Evolutionary conservation across 495 filamentous ascomycete species (phyloP).

Genomic region (Neurospora sp.): DNA sequence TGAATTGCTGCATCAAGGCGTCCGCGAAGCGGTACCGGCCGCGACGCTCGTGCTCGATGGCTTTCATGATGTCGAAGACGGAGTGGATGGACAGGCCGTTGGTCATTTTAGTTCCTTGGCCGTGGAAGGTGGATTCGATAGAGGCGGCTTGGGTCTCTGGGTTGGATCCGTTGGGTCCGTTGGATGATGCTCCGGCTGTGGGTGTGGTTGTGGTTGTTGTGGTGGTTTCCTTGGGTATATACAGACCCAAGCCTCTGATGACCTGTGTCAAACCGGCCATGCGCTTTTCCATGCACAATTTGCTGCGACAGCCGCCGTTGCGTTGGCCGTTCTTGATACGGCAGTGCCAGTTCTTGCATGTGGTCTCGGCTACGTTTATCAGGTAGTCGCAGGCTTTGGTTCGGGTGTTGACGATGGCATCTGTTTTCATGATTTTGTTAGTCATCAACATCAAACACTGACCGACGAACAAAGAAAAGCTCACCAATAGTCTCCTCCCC

Average conservation of each 20-base stretch:
- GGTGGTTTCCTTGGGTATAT: neutral
- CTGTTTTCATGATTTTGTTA: neutral
- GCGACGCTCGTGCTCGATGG: neutral
- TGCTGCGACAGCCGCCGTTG: neutral
- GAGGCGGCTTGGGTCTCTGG: neutral
- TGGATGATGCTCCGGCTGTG: neutral
- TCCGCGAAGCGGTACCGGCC: neutral
- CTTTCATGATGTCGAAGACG: neutral
- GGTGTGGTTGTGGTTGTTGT: neutral
- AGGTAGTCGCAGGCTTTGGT: neutral
- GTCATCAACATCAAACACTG: neutral
- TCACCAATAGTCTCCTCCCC: neutral
- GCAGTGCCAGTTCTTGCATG: neutral
- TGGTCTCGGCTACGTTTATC: neutral
- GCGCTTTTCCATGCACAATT: neutral
- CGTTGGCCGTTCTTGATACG: neutral
- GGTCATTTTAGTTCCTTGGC: neutral
- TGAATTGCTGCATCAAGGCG: neutral
- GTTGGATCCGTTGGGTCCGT: neutral
- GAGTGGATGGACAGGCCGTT: neutral
- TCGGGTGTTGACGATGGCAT: conserved; percentile 1
- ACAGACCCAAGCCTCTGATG: neutral
- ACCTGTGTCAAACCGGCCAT: neutral
- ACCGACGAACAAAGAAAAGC: neutral
- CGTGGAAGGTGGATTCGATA: neutral